A percentile compares a stretch with the other conserved stretches of the same genome.
Conservation (phyloP, 805 yeast genomes). For the Saturnispora bothae region DNA sequence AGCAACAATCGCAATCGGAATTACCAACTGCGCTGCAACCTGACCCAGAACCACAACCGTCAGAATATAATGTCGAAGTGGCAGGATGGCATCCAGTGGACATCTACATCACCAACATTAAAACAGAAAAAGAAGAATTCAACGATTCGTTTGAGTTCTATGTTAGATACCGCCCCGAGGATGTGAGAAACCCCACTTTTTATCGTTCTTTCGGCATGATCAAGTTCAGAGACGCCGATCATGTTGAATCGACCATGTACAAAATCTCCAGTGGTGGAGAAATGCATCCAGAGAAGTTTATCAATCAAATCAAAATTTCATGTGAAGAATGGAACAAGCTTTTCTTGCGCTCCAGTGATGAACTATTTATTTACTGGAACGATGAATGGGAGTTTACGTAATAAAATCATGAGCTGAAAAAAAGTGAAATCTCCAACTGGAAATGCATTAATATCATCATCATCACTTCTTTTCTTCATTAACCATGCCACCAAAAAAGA, state of each 20-base stretch:
- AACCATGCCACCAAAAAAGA: slow-evolving; percentile 19
- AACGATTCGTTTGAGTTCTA: slow-evolving; percentile 11
- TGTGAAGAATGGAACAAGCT: neutral
- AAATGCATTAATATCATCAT: neutral
- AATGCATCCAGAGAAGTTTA: neutral
- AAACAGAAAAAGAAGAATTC: slow-evolving; percentile 4
- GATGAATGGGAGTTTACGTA: neutral
- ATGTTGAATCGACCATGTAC: neutral
- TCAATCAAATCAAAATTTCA: neutral
- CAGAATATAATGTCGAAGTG: neutral
- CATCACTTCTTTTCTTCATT: neutral
- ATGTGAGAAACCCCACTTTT: neutral
- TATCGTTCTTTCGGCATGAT: slow-evolving; percentile 4
- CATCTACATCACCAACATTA: slow-evolving; percentile 1
- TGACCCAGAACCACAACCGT: neutral
- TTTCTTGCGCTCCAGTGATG: neutral
- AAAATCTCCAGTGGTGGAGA: neutral
- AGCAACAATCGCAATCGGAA: too few species aligned
- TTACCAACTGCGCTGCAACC: too few species aligned
- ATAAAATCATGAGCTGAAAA: neutral
- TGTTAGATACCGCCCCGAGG: slow-evolving; percentile 2
- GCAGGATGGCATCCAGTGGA: slow-evolving; percentile 10
- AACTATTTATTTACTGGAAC: slow-evolving; percentile 1
- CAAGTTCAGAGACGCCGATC: neutral
- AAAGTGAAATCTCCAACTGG: too few species aligned